Conservation (phyloP, 1,284 basidiomycete species). For the Trametes sp. region DNA sequence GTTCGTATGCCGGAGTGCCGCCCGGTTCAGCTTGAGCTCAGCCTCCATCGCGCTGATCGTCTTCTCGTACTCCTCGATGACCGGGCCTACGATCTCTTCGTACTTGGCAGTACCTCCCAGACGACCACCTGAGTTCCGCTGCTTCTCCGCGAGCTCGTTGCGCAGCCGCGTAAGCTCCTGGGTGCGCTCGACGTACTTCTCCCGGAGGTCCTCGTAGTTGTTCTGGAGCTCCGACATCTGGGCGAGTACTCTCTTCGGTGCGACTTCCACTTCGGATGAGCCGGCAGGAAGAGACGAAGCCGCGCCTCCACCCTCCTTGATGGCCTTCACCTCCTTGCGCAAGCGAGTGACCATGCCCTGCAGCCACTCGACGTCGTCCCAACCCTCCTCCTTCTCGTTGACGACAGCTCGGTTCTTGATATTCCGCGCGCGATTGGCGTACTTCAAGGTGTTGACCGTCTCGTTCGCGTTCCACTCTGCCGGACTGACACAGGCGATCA, state of each 20-base stretch:
- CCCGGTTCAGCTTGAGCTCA: slow-evolving; percentile 89
- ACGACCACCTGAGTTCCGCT: slow-evolving; percentile 64
- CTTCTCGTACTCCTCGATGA: slow-evolving; percentile 99
- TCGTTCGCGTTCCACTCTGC: slow-evolving; percentile 96
- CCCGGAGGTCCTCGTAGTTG: slow-evolving; percentile 86
- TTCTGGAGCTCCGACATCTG: slow-evolving; percentile 82
- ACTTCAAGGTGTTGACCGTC: slow-evolving; percentile 97
- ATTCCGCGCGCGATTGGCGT: slow-evolving; percentile 96
- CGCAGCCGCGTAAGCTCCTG: slow-evolving; percentile 85
- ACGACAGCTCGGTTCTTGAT: slow-evolving; percentile 96
- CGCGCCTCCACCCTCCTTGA: slow-evolving; percentile 70
- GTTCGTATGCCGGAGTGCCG: slow-evolving; percentile 89
- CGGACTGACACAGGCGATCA: slow-evolving; percentile 98
- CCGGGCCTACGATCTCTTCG: slow-evolving; percentile 95
- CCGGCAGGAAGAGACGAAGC: slow-evolving; percentile 28
- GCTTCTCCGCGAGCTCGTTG: slow-evolving; percentile 77
- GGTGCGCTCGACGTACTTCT: slow-evolving; percentile 84
- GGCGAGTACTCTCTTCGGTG: slow-evolving; percentile 74
- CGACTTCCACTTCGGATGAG: slow-evolving; percentile 51
- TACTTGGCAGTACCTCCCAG: slow-evolving; percentile 83
- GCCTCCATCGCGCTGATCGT: slow-evolving; percentile 96
- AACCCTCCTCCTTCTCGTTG: slow-evolving; percentile 96
- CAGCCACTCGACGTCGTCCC: slow-evolving; percentile 98
- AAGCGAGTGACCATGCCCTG: slow-evolving; percentile 87
- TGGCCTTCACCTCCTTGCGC: slow-evolving; percentile 82